Evolutionary conservation across 2,329 filamentous ascomycete species (phyloP), one percentile per base, ranked within the genome.

Genomic region (Monosporascus sp.): DNA sequence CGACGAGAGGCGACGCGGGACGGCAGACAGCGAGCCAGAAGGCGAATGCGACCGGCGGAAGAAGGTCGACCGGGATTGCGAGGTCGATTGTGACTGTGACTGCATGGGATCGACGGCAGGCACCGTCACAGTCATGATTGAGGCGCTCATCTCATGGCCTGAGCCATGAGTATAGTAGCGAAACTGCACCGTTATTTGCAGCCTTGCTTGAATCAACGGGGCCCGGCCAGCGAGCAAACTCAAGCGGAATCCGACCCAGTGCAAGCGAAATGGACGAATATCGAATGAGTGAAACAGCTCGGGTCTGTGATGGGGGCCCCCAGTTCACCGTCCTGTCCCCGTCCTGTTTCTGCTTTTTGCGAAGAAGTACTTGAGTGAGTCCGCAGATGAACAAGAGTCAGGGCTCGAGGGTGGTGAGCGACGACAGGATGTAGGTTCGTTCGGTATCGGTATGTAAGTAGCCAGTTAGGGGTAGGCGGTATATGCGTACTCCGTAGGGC

Each of bases 101-200:
- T 63, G 61, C 57, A 65, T 63, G 56, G 71, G 63, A 60, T 73
- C 67, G 65, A 72, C 67, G 65, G 71, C 66, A 62, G 70, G 67
- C 56, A 59, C 65, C 65, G 63, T 63, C 68, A 71, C 69, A 64
- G 71, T 67, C 65, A 71, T 60, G 57, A 66, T 69, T 58, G 70
- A 62, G 53, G 68, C 69, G 65, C 65, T 72, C 73, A 75, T 76
- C 64, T 71, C 74, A 75, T 74, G 66, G 65, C 67, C 20, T 18
- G 22, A 34, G 42, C 42, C 24, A 46, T 46, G 42, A 24, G 42
- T 17, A 14, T 56, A 52, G 51, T 14, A 46, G 24, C 31, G 24
- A 22, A 46, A 46, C 25, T 3, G 42, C 42, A 15, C 42, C 25
- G 42, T 24, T 46, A 6, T 46, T 46, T 18, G 22, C 42, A 46